Conservation (phyloP, 2,329 filamentous ascomycete genomes). For the Penicillium sp. region DNA sequence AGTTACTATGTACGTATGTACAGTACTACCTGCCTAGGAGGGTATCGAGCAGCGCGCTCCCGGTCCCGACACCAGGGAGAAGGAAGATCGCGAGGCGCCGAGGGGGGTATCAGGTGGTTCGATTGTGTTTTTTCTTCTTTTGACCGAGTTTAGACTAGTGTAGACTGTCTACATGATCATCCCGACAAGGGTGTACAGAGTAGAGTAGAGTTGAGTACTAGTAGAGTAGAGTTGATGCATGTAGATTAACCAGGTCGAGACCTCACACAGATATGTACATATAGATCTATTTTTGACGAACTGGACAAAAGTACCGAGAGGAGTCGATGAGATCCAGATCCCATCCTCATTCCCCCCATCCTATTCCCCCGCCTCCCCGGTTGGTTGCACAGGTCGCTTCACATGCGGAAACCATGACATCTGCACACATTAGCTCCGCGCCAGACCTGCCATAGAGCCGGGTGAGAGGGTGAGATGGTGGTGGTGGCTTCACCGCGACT, state of each 20-base stretch:
- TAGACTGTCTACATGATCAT: too few species aligned
- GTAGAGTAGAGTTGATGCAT: too few species aligned
- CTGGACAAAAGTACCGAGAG: slow-evolving; percentile 6
- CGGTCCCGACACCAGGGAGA: slow-evolving; percentile 10
- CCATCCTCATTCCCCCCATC: background rate
- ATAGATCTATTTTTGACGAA: slow-evolving; percentile 1
- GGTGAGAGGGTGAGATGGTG: slow-evolving; percentile 14
- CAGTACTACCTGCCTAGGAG: slow-evolving; percentile 19
- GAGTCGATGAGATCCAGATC: slow-evolving; percentile 7
- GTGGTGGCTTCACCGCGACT: slow-evolving; percentile 21
- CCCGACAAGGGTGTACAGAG: too few species aligned
- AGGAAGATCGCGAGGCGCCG: slow-evolving; percentile 11
- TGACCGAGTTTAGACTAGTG: too few species aligned
- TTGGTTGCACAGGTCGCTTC: slow-evolving; percentile 25
- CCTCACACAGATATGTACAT: background rate
- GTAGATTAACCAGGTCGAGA: background rate
- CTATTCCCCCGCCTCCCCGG: background rate
- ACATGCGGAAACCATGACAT: slow-evolving; percentile 28
- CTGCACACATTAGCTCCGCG: slow-evolving; percentile 21
- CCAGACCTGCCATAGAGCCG: slow-evolving; percentile 15
- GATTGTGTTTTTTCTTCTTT: background rate
- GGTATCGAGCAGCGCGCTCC: slow-evolving; percentile 11
- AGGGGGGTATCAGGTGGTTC: slow-evolving; percentile 15
- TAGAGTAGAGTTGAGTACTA: too few species aligned
- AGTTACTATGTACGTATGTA: too few species aligned